phyloP scores from a whole-genome alignment of 73 alveolate species.

The Tetrahymena borealis region DNA sequence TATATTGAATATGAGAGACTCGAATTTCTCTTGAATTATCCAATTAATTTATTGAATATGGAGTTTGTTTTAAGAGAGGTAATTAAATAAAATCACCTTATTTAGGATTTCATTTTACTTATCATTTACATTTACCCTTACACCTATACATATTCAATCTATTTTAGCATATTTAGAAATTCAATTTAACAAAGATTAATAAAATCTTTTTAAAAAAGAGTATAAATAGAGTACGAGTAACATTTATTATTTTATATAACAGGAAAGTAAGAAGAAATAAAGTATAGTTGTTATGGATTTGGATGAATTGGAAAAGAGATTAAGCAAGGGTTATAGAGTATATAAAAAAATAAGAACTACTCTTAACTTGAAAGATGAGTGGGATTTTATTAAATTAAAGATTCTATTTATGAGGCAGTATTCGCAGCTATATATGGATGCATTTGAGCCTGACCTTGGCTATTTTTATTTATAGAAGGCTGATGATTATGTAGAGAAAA shows the following conservation, averaged over 20 bases:
- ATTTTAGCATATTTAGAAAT: too few relatives aligned
- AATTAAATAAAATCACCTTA: too few relatives aligned
- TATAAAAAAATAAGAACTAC: not conserved
- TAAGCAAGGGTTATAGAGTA: not conserved
- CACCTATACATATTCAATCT: too few relatives aligned
- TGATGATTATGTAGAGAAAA: not conserved
- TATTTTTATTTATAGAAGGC: not conserved
- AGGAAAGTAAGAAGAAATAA: not conserved
- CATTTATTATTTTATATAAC: not conserved
- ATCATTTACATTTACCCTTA: too few relatives aligned
- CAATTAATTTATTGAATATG: not conserved
- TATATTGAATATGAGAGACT: not conserved
- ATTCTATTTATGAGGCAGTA: not conserved
- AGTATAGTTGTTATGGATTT: not conserved
- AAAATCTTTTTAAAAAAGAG: too few relatives aligned
- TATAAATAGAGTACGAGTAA: too few relatives aligned
- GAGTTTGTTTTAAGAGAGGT: not conserved
- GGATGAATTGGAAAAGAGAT: not conserved
- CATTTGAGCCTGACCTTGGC: not conserved
- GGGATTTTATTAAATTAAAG: not conserved
- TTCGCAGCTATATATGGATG: not conserved
- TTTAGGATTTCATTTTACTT: too few relatives aligned
- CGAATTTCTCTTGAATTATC: not conserved
- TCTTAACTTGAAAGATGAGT: not conserved
- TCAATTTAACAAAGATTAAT: too few relatives aligned